Conservation (phyloP, 2,329 filamentous ascomycete genomes). For the Penicillium freii region DNA sequence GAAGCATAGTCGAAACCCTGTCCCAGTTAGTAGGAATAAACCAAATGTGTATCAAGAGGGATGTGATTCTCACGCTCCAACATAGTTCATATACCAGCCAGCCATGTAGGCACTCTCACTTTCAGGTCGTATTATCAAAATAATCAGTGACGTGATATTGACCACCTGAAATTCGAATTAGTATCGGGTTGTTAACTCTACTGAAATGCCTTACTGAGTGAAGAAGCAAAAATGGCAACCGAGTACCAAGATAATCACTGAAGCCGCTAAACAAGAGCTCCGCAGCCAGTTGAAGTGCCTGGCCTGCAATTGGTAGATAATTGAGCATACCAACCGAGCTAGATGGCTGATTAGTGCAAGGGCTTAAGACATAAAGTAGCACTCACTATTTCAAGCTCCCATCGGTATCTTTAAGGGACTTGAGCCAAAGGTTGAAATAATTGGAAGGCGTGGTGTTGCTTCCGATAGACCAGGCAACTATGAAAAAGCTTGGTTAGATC, state of each 20-base stretch:
- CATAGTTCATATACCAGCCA: neutral
- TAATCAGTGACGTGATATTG: neutral
- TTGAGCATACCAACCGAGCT: neutral
- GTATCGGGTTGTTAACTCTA: neutral
- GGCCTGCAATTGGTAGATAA: neutral
- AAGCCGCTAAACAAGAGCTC: neutral
- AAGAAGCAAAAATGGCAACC: neutral
- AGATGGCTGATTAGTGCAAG: neutral
- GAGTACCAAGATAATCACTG: neutral
- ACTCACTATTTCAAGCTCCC: neutral
- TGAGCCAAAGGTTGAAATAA: neutral
- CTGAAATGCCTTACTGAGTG: neutral
- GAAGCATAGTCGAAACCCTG: neutral
- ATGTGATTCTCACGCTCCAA: neutral
- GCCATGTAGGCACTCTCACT: neutral
- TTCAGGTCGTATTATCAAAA: neutral
- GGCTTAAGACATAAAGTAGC: neutral
- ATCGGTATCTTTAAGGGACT: neutral
- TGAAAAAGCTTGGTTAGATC: neutral
- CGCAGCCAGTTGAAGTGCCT: neutral
- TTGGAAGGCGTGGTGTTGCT: neutral
- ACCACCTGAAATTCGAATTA: neutral
- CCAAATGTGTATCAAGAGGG: neutral
- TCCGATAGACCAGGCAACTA: neutral
- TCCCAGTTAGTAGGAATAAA: neutral